Conservation (phyloP, 768 basidiomycete genomes). For the Tephrocybe sp. region DNA sequence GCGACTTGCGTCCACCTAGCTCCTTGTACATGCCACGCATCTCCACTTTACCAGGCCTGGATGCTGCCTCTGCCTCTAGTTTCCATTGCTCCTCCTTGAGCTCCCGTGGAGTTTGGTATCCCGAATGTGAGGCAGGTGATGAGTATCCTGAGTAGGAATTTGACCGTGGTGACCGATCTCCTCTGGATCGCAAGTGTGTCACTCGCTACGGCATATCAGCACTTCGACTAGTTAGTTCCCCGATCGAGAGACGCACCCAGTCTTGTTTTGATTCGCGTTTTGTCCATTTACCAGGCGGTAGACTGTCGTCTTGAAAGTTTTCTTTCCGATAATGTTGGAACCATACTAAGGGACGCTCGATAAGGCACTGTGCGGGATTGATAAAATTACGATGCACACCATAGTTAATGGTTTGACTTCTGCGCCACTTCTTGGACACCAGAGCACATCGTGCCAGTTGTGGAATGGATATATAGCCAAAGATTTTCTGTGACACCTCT, state of each 20-base stretch:
- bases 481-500: constrained; percentile 78
- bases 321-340: constrained; percentile 90
- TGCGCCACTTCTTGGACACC: constrained; percentile 85
- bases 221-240: too few relatives aligned
- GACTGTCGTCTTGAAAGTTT: constrained; percentile 76
- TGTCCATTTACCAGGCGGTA: constrained; percentile 87
- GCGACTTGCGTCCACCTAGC: constrained; percentile 80
- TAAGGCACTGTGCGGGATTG: background rate
- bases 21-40: constrained; percentile 94
- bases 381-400: constrained; percentile 42
- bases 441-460: constrained; percentile 77
- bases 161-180: constrained; percentile 38
- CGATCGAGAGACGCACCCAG: constrained; percentile 70
- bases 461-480: constrained; percentile 55
- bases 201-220: constrained; percentile 44
- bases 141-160: constrained; percentile 40
- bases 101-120: constrained; percentile 79
- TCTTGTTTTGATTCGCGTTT: constrained; percentile 92
- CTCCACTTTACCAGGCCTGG: constrained; percentile 72
- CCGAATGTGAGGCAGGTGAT: constrained; percentile 48
- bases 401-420: constrained; percentile 90
- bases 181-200: constrained; percentile 43
- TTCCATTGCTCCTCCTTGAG: constrained; percentile 77
- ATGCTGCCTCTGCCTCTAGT: constrained; percentile 47
- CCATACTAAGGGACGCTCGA: constrained; percentile 63